phyloP scores from a whole-genome alignment of 805 yeast species.

The Saturnispora saitoi region DNA sequence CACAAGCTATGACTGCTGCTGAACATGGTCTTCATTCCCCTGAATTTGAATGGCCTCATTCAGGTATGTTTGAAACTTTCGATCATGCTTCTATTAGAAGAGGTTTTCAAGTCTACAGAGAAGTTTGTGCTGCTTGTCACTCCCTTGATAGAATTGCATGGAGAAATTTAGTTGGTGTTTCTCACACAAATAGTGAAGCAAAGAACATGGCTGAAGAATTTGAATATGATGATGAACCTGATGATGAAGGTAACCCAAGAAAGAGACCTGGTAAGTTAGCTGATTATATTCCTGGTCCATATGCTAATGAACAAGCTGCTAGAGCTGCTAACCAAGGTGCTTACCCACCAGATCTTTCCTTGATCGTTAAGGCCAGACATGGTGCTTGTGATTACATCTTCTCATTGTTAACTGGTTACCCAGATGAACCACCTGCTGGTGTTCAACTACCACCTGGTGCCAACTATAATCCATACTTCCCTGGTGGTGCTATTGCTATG shows the following conservation, averaged over 20 bases:
- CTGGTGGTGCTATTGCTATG: conserved; percentile 99
- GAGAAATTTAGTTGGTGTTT: conserved; percentile 96
- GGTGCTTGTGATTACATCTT: conserved; percentile 96
- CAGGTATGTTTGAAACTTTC: conserved; percentile 81
- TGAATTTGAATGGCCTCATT: conserved; percentile 86
- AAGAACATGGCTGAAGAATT: conserved; percentile 91
- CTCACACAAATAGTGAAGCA: conserved; percentile 85
- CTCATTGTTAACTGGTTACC: conserved; percentile 93
- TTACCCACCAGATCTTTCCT: conserved; percentile 93
- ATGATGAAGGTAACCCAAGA: conserved; percentile 94
- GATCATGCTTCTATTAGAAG: conserved; percentile 96
- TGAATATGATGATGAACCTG: conserved; percentile 95
- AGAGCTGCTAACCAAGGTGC: conserved; percentile 99
- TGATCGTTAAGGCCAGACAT: conserved; percentile 98
- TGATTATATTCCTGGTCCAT: conserved; percentile 90
- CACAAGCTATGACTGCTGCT: conserved; percentile 96
- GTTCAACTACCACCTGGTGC: conserved; percentile 86
- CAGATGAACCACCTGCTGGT: conserved; percentile 98
- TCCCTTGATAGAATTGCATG: conserved; percentile 95
- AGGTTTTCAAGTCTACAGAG: conserved; percentile 98
- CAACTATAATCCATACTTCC: conserved; percentile 99
- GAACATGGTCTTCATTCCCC: conserved; percentile 99
- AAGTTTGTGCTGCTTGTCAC: conserved; percentile 98
- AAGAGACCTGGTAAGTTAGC: conserved; percentile 98
- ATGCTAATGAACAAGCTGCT: conserved; percentile 97